A percentile compares a stretch with the other conserved stretches of the same genome.
Conservation (phyloP, 768 basidiomycete genomes). For the Tulasnella sp. region DNA sequence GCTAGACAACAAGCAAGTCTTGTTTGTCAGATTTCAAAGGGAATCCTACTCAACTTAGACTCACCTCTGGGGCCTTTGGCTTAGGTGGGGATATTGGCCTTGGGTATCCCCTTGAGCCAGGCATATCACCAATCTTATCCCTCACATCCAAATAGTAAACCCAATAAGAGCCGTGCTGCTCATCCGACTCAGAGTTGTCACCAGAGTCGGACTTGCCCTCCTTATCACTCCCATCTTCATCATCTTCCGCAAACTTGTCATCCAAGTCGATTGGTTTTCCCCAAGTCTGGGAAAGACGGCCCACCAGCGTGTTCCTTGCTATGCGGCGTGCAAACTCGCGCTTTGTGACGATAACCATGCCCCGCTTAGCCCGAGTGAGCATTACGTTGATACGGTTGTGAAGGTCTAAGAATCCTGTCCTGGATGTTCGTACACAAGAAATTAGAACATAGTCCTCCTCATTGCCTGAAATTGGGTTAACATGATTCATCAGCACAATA, state of each 20-base stretch:
- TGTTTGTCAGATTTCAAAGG: not conserved
- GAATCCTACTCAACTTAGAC: not conserved
- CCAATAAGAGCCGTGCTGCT: not conserved
- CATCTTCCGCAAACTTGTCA: not conserved
- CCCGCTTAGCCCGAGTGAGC: conserved; percentile 73
- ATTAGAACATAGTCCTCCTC: conserved; percentile 75
- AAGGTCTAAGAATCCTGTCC: conserved; percentile 63
- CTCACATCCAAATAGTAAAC: conserved; percentile 16
- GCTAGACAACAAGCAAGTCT: not conserved
- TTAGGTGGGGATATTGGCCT: not conserved
- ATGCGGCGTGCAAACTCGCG: conserved; percentile 53
- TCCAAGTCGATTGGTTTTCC: conserved; percentile 4
- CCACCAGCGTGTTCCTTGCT: conserved; percentile 50
- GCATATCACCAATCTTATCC: conserved; percentile 9
- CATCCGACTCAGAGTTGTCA: not conserved
- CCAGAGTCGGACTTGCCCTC: not conserved
- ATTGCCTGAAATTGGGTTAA: conserved; percentile 53
- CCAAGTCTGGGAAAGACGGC: conserved; percentile 37
- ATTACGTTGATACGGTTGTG: conserved; percentile 77
- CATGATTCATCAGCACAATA: conserved; percentile 19
- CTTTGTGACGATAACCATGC: conserved; percentile 71
- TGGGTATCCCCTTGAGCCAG: not conserved
- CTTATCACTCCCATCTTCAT: not conserved
- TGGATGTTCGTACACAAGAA: conserved; percentile 59
- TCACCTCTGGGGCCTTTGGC: not conserved